Evolutionary conservation across 2,329 filamentous ascomycete genomes (phyloP), one percentile per base, ranked within the genome.

Genomic region (Zasmidium angulare): DNA sequence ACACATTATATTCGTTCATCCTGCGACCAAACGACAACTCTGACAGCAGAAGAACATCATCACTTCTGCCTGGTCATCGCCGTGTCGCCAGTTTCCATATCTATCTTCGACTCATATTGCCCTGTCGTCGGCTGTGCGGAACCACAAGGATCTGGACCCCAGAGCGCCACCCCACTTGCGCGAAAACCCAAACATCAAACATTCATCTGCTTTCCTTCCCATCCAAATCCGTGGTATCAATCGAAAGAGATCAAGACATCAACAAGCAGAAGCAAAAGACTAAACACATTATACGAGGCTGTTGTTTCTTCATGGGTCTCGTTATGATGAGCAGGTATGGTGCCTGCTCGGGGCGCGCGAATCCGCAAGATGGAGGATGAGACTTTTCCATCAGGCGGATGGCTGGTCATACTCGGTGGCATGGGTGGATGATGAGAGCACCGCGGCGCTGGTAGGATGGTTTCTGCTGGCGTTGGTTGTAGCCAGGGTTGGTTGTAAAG

Each of bases 171-270:
- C 52, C 52, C 52, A 40, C 52, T 46, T 47, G 24, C 22, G n/a
- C 7, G 26, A 47, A 47, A 54, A 14, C 46, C 20, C 19, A 36
- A n/a, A n/a, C n/a, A n/a, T n/a, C n/a, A n/a, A n/a, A n/a, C n/a
- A n/a, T n/a, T n/a, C n/a, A n/a, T n/a, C n/a, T n/a, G 29, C 14
- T 14, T 36, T 36, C 29, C 22, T 6, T 53, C 20, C 36, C n/a
- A 22, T n/a, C 22, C 23, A 53, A 47, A 26, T 23, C 26, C 48
- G 43, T 56, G 54, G 46, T 56, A 56, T 50, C 53, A 55, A 55
- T 26, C 20, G 26, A 56, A 51, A 20, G 21, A 53, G 23, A 55
- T 24, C 22, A 56, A 21, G 11, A 29, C 26, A 29, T 4, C 26
- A 29, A 4, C 4, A 29, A 29, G 26, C 26, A 29, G 11, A 29